phyloP scores from a whole-genome alignment of 2,329 filamentous ascomycete genomes.

The Monosporascus sp. region DNA sequence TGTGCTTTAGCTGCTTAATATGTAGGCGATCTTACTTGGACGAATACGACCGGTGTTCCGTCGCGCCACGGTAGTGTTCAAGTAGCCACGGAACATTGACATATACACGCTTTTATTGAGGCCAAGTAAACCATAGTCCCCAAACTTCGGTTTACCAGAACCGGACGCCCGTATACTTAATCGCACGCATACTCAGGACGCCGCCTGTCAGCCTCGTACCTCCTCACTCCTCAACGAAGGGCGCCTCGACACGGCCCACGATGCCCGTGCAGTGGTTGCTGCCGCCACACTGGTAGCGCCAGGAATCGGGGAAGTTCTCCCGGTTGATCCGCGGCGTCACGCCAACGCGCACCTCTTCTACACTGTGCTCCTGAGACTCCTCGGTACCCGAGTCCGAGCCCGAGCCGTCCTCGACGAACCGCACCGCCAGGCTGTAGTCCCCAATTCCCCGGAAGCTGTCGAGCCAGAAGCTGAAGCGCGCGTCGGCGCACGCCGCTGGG shows the following conservation, averaged over 20 bases:
- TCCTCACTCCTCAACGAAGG: not conserved
- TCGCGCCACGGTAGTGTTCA: too few species aligned
- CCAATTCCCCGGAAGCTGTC: not conserved
- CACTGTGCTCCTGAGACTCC: too few species aligned
- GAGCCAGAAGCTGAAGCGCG: not conserved
- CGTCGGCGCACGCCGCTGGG: not conserved
- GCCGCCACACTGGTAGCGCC: not conserved
- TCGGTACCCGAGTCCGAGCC: not conserved
- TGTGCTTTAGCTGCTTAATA: too few species aligned
- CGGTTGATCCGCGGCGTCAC: not conserved
- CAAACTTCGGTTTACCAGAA: not conserved
- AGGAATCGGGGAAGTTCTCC: not conserved
- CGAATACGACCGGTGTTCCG: too few species aligned
- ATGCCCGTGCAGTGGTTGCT: not conserved
- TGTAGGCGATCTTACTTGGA: too few species aligned
- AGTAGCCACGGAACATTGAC: too few species aligned
- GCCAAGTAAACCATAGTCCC: too few species aligned
- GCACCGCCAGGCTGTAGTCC: not conserved
- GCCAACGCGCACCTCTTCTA: not conserved
- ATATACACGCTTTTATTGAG: too few species aligned
- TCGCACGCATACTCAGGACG: not conserved
- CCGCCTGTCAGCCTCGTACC: not conserved
- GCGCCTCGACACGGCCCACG: not conserved
- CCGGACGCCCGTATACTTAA: not conserved
- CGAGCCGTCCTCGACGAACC: not conserved